Conservation (phyloP, 2,329 filamentous ascomycete genomes). For the Fusarium ramigenum region DNA sequence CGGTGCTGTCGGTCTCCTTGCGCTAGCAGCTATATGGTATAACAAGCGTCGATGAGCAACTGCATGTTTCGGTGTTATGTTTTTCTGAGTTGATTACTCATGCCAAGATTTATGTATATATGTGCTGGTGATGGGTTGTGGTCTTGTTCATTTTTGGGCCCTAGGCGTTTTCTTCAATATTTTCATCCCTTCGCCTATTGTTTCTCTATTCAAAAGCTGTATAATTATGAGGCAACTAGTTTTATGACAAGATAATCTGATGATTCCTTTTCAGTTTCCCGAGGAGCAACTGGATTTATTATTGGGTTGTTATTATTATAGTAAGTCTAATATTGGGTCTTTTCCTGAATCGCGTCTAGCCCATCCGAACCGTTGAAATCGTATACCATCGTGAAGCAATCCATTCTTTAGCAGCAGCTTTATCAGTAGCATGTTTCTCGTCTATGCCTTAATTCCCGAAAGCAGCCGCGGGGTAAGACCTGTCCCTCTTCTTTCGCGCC, state of each 20-base stretch:
- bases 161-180: constrained; percentile 23
- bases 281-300: not conserved
- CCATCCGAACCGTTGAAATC: constrained; percentile 11
- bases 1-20: constrained; percentile 50
- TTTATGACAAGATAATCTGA: constrained; percentile 15
- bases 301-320: constrained; percentile 14
- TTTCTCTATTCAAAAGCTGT: constrained; percentile 23
- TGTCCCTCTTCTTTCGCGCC: constrained; percentile 65
- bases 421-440: not conserved
- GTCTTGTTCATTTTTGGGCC: constrained; percentile 19
- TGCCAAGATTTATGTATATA: constrained; percentile 26
- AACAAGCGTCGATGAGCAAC: constrained; percentile 42
- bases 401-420: not conserved
- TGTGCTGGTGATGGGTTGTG: constrained; percentile 19
- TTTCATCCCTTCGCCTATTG: not conserved
- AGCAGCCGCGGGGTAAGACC: constrained; percentile 69
- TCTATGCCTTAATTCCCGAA: constrained; percentile 56
- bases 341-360: not conserved
- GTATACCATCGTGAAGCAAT: constrained; percentile 20
- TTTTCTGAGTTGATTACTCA: constrained; percentile 9
- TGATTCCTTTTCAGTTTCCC: not conserved
- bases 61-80: not conserved
- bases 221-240: constrained; percentile 13
- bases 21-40: constrained; percentile 53
- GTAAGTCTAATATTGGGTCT: not conserved